Percentiles rank a stretch among this genome's conserved stretches.
Conservation (phyloP, 2,329 filamentous ascomycete species). For the Colletotrichum costaricense region DNA sequence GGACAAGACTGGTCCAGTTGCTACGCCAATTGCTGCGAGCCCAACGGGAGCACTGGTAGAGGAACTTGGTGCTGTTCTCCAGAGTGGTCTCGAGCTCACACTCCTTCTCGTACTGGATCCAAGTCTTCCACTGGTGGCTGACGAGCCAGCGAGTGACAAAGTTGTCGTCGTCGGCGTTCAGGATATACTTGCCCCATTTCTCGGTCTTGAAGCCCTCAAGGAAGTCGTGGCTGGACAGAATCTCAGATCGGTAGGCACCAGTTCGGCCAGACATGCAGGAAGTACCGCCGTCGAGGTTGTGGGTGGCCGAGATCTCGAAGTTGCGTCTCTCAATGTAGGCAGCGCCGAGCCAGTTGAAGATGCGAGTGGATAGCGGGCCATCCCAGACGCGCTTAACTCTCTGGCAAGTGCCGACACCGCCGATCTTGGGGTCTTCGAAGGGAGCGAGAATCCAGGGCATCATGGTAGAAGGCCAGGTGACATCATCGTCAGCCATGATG, state of each 20-base stretch:
- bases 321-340: constrained; percentile 94
- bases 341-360: constrained; percentile 91
- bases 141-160: constrained; percentile 98
- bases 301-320: constrained; percentile 96
- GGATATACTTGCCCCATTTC: constrained; percentile 86
- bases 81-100: constrained; percentile 94
- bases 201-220: constrained; percentile 91
- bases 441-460: constrained; percentile 93
- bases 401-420: constrained; percentile 93
- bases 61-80: constrained; percentile 87
- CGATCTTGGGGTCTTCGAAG: constrained; percentile 85
- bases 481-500: constrained; percentile 95
- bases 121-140: constrained; percentile 91
- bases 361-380: constrained; percentile 67
- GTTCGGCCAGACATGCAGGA: constrained; percentile 96
- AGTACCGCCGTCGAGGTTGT: constrained; percentile 94
- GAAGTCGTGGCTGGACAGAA: constrained; percentile 87
- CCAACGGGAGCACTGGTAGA: constrained; percentile 95
- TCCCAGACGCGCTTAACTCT: constrained; percentile 78
- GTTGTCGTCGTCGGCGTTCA: constrained; percentile 98
- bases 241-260: constrained; percentile 89
- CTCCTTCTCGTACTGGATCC: constrained; percentile 92
- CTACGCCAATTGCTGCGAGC: constrained; percentile 98
- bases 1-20: constrained; percentile 90
- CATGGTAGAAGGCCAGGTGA: constrained; percentile 88